Evolutionary conservation across 2,329 filamentous ascomycete species (phyloP), one percentile per base, ranked within the genome.

Genomic region (Sclerotinia borealis): DNA sequence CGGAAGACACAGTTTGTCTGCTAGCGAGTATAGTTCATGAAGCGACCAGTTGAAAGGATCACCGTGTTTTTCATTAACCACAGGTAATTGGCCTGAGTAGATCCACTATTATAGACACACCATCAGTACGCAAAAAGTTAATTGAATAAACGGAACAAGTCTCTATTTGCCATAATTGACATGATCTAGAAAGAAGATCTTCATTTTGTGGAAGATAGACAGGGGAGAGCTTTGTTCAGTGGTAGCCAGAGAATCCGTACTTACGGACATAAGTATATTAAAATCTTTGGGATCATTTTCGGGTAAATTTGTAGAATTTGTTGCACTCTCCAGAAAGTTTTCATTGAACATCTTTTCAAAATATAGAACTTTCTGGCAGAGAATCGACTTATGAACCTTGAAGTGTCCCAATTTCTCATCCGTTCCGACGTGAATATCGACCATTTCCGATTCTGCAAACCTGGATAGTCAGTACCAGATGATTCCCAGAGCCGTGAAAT

Each of bases 341-440:
- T 37, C 34, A 10, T 43, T 36, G 47, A 67, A 66, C 61, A 68
- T 65, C 45, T 64, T 66, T 13, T 58, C 29, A 29, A 66, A 68
- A 31, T 66, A 68, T 1, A 66, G 67, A 11, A 67, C 34, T 37
- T 64, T 66, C 8, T 58, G 41, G 60, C 59, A 65, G 2, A 65
- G 31, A 11, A 63, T 41, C 2, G 29, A 27, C 17, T 65, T 64
- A 22, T 68, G 54, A 22, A 67, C 50, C 3, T 36, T 22, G 25
- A 61, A 61, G 2, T 55, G 17, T 25, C 36, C 64, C 19, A 59
- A 54, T 19, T 54, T 31, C 5, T 41, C 27, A 13, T 50, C 48
- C 4, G 29, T 31, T n/a, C 63, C 63, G 2, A 65, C 55, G n/a
- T 34, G 22, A 9, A 65, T 55, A n/a, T 63, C 37, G 13, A 65